Evolutionary conservation across 768 basidiomycete species (phyloP), one percentile per base, ranked within the genome.

Genomic region (Agrocybe chaxingu): DNA sequence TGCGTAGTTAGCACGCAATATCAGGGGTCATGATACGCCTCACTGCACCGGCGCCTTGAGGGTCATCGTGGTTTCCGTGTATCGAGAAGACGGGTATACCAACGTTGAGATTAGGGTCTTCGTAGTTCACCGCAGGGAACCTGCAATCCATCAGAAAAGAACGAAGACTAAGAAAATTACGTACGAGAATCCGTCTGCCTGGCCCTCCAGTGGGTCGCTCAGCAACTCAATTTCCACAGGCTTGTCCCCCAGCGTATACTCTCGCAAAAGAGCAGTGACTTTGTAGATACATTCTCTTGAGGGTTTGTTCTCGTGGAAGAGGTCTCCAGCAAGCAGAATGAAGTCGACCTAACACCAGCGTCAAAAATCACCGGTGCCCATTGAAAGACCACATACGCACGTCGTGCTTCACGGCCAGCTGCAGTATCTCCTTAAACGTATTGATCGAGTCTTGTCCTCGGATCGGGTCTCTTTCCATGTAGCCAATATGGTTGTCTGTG

Each of bases 61-160:
- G 97, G 61, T 99, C 97, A 62, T 99, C 97, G 67, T 99, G 97
- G 63, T 99, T 99, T 38, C 97, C 97, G 62, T 99, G 97, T 45
- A 99, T 98, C 0, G 96, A 98, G 70, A 99, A 99, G 29, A 98
- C 89, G 3, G 97, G 97, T n/a, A 97, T 92, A 3, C 82, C 84
- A 45, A 99, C 79, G 64, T 99, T 99, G 50, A 98, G 76, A 65
- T 99, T 98, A 1, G 87, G 83, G 60, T 99, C 96, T 67, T 99
- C 94, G 62, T 98, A 98, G 66, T 99, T 98, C 56, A 99, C 73
- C 1, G 93, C 92, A 9, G 97, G 97, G 63, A 98, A 99, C 11
- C 94, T 98, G 58, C 5, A 18, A 36, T 7, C 7, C n/a, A 42
- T 48, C 30, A 45, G 44, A 35, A 47, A 30, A 0, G 29, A 24